Evolutionary conservation across 768 basidiomycete species (phyloP).

Genomic region (Kwoniella europaea): DNA sequence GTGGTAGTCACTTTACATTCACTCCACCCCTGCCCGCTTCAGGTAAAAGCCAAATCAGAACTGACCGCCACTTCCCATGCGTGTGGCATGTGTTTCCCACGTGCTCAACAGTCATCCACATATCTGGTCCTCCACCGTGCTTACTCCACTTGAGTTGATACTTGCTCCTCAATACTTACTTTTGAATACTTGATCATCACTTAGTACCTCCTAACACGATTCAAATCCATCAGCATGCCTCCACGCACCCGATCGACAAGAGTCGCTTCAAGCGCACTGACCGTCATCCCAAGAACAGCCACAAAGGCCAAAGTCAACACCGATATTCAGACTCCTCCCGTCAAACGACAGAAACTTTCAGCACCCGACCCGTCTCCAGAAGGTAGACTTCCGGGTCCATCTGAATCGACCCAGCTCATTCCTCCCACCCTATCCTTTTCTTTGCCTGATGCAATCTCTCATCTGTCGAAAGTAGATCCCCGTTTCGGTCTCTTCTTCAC

Average conservation of each 20-base stretch:
- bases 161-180: no score
- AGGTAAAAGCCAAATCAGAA: neutral
- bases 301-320: neutral
- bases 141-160: neutral
- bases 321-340: neutral
- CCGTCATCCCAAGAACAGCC: neutral
- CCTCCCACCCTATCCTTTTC: constrained; percentile 76
- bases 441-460: constrained; percentile 74
- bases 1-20: neutral
- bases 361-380: neutral
- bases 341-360: neutral
- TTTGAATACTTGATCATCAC: no score
- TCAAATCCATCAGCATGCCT: neutral
- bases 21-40: neutral
- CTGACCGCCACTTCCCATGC: no score
- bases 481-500: constrained; percentile 75
- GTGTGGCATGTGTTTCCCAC: no score
- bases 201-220: no score
- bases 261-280: neutral
- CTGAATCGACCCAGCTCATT: constrained; percentile 58
- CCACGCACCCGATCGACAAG: neutral
- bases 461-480: constrained; percentile 70
- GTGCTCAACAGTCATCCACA: no score
- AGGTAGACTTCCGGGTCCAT: neutral
- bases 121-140: neutral